phyloP scores from a whole-genome alignment of 768 basidiomycete species.

The Termitomyces sp. region DNA sequence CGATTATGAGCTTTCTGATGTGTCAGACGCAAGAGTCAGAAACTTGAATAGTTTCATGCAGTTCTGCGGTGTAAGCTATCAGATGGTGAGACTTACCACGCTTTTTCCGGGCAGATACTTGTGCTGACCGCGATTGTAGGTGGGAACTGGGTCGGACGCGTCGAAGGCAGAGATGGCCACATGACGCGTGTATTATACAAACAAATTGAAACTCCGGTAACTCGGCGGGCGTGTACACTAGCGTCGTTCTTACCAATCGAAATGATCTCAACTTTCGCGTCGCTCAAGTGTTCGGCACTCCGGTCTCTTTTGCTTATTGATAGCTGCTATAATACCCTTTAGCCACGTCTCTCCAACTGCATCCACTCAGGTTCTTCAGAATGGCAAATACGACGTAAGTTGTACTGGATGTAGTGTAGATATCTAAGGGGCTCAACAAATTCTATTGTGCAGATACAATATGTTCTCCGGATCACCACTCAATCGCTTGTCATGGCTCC shows the following conservation, averaged over 20 bases:
- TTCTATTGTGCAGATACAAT: slow-evolving; percentile 22
- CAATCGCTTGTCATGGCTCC: slow-evolving; percentile 81
- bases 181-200: neutral
- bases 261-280: neutral
- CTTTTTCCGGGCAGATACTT: neutral
- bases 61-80: slow-evolving; percentile 54
- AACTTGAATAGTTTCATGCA: slow-evolving; percentile 57
- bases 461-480: slow-evolving; percentile 61
- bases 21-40: slow-evolving; percentile 36
- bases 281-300: neutral
- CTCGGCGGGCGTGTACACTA: neutral
- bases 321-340: neutral
- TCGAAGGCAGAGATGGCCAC: neutral
- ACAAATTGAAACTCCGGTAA: neutral
- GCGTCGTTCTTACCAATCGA: neutral
- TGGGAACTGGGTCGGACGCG: slow-evolving; percentile 9
- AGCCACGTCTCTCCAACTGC: neutral
- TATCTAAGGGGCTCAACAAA: neutral
- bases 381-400: slow-evolving; percentile 15
- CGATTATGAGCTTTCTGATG: slow-evolving; percentile 34
- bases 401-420: neutral
- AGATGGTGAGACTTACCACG: slow-evolving; percentile 37
- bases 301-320: neutral
- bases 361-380: neutral
- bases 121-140: slow-evolving; percentile 11